Evolutionary conservation across 2,329 filamentous ascomycete genomes (phyloP), one percentile per base, ranked within the genome.

Genomic region (Paecilomyces fulvus): DNA sequence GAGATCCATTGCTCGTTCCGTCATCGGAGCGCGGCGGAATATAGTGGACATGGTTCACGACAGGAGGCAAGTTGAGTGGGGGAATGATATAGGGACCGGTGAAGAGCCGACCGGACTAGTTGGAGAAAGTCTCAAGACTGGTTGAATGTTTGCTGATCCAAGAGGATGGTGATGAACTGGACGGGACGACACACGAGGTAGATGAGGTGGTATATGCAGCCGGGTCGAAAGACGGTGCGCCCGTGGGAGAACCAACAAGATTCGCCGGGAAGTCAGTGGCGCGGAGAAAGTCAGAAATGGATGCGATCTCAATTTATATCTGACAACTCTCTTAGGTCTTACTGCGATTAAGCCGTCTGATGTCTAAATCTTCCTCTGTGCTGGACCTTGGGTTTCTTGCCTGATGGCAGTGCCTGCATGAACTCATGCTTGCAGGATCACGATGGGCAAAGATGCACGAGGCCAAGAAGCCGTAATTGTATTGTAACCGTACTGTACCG

Each of bases 21-120:
- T 62, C 43, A 59, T 58, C 56, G 56, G 51, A 59, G 52, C 56
- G 53, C 55, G 51, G 58, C 60, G 60, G 56, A 60, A 56, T 25
- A 57, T 49, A 55, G 56, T 49, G 58, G 59, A 54, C 62, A 64
- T 64, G 60, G 48, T 61, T 50, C 50, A 51, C 25, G 20, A 48
- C 51, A 49, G 49, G 28, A 52, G 49, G 25, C 50, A 6, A 52
- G 33, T 12, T 31, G 54, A 49, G 37, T 28, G 25, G 46, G 49
- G 48, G 52, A 49, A 52, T 30, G 53, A 54, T 31, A 21, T 30
- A 23, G 46, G 43, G 20, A 43, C 43, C 17, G 48, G 33, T 52
- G 43, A 50, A 17, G 17, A 50, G 25, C 12, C n/a, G 37, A 43
- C 14, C 4, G 33, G 14, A 43, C 37, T 43, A 43, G 37, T 9